phyloP scores from a whole-genome alignment of 768 basidiomycete species.

The Suillus weaverae region DNA sequence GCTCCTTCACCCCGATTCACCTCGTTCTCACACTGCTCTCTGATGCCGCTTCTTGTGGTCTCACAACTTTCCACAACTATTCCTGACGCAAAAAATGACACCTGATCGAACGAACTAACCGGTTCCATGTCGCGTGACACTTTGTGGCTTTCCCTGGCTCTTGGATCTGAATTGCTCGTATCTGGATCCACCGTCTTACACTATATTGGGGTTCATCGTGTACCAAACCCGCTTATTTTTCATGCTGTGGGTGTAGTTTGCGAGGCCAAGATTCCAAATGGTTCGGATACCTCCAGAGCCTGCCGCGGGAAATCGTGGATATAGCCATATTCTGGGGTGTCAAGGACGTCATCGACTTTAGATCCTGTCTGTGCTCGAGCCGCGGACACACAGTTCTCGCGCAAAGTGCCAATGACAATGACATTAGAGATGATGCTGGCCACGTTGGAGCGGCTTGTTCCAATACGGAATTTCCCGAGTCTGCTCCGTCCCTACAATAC shows the following conservation, averaged over 20 bases:
- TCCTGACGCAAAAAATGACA: slow-evolving; percentile 2
- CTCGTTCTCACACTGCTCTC: neutral
- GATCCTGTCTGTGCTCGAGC: slow-evolving; percentile 18
- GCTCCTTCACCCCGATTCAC: slow-evolving; percentile 1
- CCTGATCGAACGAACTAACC: slow-evolving; percentile 16
- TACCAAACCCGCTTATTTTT: neutral
- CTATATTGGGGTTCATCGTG: neutral
- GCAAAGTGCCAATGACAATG: slow-evolving; percentile 2
- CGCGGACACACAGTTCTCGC: slow-evolving; percentile 15
- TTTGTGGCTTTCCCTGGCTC: neutral
- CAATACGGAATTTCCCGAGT: slow-evolving; percentile 4
- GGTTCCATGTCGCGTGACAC: neutral
- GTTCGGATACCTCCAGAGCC: slow-evolving; percentile 64
- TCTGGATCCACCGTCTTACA: neutral
- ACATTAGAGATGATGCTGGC: slow-evolving; percentile 2
- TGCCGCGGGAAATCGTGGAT: slow-evolving; percentile 53
- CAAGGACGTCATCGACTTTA: slow-evolving; percentile 21
- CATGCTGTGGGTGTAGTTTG: slow-evolving; percentile 38
- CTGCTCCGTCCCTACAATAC: slow-evolving; percentile 20
- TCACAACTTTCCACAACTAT: neutral
- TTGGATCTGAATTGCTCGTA: neutral
- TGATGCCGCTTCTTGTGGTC: neutral
- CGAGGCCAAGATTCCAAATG: slow-evolving; percentile 53
- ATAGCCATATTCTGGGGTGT: slow-evolving; percentile 63
- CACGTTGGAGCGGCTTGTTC: slow-evolving; percentile 1